Conservation (phyloP, 805 yeast species). For the Metschnikowia peoriensis region DNA sequence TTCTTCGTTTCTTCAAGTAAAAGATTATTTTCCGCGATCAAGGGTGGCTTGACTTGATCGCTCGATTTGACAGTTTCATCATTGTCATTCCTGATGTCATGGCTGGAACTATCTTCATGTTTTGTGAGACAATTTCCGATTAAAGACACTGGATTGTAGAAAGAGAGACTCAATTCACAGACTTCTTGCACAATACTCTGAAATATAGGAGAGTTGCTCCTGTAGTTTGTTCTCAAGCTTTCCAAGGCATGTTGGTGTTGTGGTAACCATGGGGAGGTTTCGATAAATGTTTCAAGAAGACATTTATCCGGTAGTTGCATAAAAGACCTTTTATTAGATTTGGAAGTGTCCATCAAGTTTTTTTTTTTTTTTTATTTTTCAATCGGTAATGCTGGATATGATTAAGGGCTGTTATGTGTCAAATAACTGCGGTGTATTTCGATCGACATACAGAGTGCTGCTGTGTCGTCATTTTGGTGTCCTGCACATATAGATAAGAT, state of each 20-base stretch:
- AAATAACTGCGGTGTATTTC: too few relatives aligned
- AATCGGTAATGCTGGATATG: too few relatives aligned
- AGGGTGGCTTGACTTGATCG: too few relatives aligned
- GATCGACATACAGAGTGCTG: too few relatives aligned
- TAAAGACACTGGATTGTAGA: background rate
- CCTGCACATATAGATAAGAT: slow-evolving; percentile 2
- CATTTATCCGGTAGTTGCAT: background rate
- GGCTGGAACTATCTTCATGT: background rate
- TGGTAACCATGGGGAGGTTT: slow-evolving; percentile 2
- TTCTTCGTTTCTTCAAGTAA: too few relatives aligned
- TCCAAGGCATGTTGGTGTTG: slow-evolving; percentile 4
- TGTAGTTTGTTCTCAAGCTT: background rate
- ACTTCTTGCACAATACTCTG: background rate
- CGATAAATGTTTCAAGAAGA: slow-evolving; percentile 6
- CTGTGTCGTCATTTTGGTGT: background rate
- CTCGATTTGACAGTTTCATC: too few relatives aligned
- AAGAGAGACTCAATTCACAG: background rate
- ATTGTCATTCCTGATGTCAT: background rate
- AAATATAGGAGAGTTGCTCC: background rate
- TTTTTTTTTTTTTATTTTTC: background rate
- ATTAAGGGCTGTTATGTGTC: too few relatives aligned
- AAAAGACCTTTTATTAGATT: background rate
- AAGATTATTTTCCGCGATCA: too few relatives aligned
- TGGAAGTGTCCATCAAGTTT: background rate
- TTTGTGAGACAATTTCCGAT: background rate